Evolutionary conservation across 1,139 yeast species (phyloP).

Genomic region (Protomyces inundatus): DNA sequence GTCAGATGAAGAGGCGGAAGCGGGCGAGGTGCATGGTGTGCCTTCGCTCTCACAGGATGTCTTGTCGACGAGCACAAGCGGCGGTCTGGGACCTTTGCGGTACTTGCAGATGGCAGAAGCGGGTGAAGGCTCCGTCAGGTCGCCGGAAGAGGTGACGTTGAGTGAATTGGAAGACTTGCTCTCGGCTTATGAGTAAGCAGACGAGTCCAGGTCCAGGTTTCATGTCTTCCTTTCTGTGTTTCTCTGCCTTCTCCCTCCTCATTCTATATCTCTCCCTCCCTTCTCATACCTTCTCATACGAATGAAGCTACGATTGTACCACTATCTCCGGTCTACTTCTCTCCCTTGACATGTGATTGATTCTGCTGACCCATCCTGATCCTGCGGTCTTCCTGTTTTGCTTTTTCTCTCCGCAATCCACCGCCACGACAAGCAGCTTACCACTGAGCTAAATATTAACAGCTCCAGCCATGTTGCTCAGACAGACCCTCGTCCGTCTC

Average conservation of each 20-base stretch:
- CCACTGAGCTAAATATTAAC: no score
- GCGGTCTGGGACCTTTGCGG: not conserved
- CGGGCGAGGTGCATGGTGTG: not conserved
- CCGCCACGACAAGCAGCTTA: no score
- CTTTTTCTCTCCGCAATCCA: no score
- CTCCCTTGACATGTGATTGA: not conserved
- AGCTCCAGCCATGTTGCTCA: no score
- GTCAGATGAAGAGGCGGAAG: conserved; percentile 1
- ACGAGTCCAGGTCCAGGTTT: not conserved
- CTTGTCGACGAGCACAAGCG: not conserved
- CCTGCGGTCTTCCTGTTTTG: no score
- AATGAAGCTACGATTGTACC: not conserved
- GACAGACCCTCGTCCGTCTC: no score
- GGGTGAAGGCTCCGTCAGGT: conserved; percentile 4
- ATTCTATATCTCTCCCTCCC: no score
- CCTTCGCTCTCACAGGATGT: not conserved
- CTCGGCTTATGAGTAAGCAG: not conserved
- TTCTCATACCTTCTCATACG: no score
- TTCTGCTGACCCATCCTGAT: no score
- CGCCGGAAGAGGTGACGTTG: conserved; percentile 22
- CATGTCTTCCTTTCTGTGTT: not conserved
- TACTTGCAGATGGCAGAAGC: not conserved
- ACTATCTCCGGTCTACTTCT: not conserved
- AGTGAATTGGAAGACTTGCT: conserved; percentile 12
- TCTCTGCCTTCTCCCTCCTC: no score